Percentiles rank a stretch among this genome's conserved stretches.
Evolutionary conservation across 1,139 yeast genomes (phyloP).

Genomic region (Zygosaccharomyces sapae): DNA sequence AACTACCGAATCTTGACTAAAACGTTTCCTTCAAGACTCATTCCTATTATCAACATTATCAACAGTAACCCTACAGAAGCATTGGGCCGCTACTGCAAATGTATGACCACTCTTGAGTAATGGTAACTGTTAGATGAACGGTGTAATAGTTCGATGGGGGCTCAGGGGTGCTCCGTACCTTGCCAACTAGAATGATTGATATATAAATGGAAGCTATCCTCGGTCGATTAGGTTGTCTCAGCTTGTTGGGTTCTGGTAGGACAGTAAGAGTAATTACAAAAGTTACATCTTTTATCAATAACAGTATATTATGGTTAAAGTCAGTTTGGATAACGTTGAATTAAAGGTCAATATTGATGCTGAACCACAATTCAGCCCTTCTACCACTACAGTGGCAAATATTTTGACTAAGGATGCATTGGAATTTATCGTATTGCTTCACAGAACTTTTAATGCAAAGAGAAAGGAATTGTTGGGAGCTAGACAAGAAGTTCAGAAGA

Average conservation of each 20-base stretch:
- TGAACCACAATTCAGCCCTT: constrained; percentile 54
- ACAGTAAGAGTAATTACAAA: too few species aligned
- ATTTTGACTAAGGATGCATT: constrained; percentile 56
- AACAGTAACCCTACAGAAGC: neutral
- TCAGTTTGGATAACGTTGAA: constrained; percentile 55
- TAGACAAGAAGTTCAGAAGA: constrained; percentile 56
- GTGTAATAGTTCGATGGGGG: neutral
- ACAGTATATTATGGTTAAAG: constrained; percentile 24
- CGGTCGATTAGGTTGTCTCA: neutral
- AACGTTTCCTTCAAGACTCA: neutral
- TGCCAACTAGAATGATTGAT: neutral
- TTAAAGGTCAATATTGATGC: constrained; percentile 60
- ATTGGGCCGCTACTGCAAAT: neutral
- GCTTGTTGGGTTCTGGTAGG: too few species aligned
- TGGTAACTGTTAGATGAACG: neutral
- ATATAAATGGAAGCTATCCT: neutral
- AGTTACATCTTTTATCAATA: too few species aligned
- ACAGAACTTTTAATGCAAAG: constrained; percentile 61
- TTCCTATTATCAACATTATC: neutral
- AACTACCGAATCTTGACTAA: neutral
- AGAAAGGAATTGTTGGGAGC: constrained; percentile 56
- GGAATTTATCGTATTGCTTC: constrained; percentile 65
- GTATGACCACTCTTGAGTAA: neutral
- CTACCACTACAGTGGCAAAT: constrained; percentile 46
- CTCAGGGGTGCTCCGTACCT: neutral